Conservation (phyloP, 1,284 basidiomycete species). For the Austropuccinia psidii region DNA sequence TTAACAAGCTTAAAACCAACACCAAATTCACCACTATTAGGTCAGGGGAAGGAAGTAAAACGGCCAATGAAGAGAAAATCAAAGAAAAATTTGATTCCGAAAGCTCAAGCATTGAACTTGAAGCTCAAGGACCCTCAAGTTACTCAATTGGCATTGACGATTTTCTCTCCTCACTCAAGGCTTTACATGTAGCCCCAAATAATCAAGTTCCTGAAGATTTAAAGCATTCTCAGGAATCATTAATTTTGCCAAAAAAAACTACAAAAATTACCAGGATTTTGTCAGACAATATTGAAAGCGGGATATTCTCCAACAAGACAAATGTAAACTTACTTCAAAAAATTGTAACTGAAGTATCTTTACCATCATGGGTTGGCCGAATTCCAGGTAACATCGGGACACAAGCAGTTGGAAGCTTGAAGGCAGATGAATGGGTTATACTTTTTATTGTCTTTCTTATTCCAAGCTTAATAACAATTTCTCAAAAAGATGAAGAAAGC, state of each 20-base stretch:
- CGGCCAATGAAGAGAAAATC: background rate
- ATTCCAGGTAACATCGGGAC: slow-evolving; percentile 12
- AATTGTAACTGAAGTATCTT: background rate
- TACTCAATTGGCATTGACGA: too few species aligned
- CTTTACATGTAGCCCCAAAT: too few species aligned
- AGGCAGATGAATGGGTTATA: slow-evolving; percentile 25
- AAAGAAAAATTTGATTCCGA: background rate
- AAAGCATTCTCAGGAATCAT: too few species aligned
- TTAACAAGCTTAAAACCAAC: background rate
- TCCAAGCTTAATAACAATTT: background rate
- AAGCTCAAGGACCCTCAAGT: background rate
- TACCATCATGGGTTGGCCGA: slow-evolving; percentile 13
- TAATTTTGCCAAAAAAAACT: too few species aligned
- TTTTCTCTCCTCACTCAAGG: too few species aligned
- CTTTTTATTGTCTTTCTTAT: slow-evolving; percentile 20
- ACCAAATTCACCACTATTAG: too few species aligned
- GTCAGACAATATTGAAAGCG: too few species aligned
- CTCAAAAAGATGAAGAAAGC: background rate
- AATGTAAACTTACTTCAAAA: background rate
- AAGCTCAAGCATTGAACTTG: background rate
- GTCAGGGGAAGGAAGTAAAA: too few species aligned
- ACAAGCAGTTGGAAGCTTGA: slow-evolving; percentile 10
- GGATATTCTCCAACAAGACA: background rate
- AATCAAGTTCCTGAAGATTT: too few species aligned
- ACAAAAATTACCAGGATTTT: too few species aligned